Conservation (phyloP, 139 green algal species). For the Asterochloris sp. region DNA sequence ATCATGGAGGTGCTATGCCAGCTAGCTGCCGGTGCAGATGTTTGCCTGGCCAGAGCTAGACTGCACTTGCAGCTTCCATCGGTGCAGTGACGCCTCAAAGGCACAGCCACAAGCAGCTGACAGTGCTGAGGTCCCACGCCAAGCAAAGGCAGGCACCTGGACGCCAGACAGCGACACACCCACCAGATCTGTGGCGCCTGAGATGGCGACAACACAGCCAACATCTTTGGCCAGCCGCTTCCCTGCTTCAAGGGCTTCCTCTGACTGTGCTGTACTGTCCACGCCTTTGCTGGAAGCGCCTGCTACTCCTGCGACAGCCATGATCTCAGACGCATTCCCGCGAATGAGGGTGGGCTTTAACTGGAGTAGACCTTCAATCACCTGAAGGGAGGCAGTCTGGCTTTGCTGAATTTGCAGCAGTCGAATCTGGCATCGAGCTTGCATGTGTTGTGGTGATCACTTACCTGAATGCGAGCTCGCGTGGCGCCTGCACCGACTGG, state of each 20-base stretch:
- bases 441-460: conserved; percentile 3
- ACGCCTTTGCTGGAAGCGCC: conserved; percentile 41
- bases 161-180: neutral
- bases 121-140: too few species aligned
- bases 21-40: too few species aligned
- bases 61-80: too few species aligned
- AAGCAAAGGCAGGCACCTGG: too few species aligned
- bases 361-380: conserved; percentile 51
- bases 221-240: conserved; percentile 42
- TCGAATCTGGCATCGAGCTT: neutral
- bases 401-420: neutral
- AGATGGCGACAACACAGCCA: conserved; percentile 68
- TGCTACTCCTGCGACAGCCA: conserved; percentile 61
- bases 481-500: conserved; percentile 78
- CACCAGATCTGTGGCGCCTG: conserved; percentile 60
- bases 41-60: too few species aligned
- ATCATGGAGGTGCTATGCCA: too few species aligned
- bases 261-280: conserved; percentile 55
- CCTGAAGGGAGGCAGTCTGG: conserved; percentile 9
- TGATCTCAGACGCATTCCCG: conserved; percentile 75
- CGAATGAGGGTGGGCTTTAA: conserved; percentile 64
- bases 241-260: conserved; percentile 48
- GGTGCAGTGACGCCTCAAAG: too few species aligned
- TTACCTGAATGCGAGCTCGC: conserved; percentile 40
- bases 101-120: too few species aligned